A percentile compares a stretch with the other conserved stretches of the same genome.
Conservation (phyloP, 345 rosid genomes). For the Arabidopsis suecica region DNA sequence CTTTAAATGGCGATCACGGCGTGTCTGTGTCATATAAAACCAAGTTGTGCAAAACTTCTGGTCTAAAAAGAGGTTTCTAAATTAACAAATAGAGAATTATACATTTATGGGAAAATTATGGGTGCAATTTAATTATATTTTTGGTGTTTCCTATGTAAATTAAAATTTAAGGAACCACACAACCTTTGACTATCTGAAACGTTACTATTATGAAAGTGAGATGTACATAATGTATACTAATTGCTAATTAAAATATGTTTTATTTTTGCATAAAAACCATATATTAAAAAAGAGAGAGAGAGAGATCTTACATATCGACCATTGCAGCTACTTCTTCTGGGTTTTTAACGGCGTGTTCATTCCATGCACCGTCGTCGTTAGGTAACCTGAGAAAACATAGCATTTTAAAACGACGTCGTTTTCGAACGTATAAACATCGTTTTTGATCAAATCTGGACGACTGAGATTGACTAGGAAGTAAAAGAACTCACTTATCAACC, state of each 20-base stretch:
- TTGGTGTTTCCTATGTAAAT: neutral
- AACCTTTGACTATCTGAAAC: conserved; percentile 31
- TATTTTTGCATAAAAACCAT: neutral
- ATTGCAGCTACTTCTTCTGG: conserved; percentile 72
- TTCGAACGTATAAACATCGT: neutral
- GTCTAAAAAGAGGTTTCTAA: conserved; percentile 2
- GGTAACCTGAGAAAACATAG: conserved; percentile 40
- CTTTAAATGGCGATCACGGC: conserved; percentile 45
- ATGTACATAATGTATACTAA: conserved; percentile 19
- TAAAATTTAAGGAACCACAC: conserved; percentile 9
- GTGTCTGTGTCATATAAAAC: conserved; percentile 33
- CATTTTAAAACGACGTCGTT: neutral
- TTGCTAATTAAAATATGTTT: neutral
- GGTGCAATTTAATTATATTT: neutral
- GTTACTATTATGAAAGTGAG: conserved; percentile 28
- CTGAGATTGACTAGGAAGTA: neutral
- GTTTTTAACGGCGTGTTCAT: conserved; percentile 65
- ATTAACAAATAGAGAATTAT: neutral
- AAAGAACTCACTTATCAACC: conserved; percentile 31
- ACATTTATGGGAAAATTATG: conserved; percentile 32
- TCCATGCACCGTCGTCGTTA: conserved; percentile 49
- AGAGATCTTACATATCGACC: conserved; percentile 71
- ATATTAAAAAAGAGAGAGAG: neutral
- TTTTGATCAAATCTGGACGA: conserved; percentile 22
- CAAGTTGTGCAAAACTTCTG: conserved; percentile 9